These are phyloP conservation scores for Colletotrichum abscissum DNA, from an alignment of 2,329 filamentous ascomycete species.

Conservation along the genomic window DNA sequence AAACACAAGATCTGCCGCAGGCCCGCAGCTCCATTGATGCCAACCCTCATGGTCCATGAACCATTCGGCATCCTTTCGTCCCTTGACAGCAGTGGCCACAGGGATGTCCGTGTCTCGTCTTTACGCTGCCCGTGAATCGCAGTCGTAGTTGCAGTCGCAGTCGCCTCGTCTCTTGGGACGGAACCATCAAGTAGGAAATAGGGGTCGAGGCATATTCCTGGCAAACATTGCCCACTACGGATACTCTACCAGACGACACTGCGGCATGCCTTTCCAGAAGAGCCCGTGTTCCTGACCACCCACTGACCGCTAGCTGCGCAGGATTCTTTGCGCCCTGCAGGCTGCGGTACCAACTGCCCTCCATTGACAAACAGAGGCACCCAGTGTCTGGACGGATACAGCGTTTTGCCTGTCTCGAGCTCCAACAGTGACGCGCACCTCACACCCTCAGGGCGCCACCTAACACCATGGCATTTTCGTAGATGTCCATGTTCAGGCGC, in stretches of 20 bases:
- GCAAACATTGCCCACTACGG: neutral
- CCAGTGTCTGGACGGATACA: neutral
- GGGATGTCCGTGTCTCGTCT: conserved; percentile 11
- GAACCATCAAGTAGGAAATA: neutral
- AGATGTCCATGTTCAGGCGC: conserved; percentile 27
- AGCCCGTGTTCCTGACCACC: neutral
- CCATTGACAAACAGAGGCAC: neutral
- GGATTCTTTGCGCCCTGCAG: neutral
- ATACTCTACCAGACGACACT: neutral
- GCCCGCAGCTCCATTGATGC: conserved; percentile 14
- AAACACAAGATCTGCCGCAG: conserved; percentile 33
- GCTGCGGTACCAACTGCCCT: conserved; percentile 7
- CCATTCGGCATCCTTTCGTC: conserved; percentile 4
- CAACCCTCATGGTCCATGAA: neutral
- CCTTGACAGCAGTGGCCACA: neutral
- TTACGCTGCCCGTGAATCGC: conserved; percentile 2
- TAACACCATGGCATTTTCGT: conserved; percentile 30
- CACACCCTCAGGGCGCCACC: conserved; percentile 6
- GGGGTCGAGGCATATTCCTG: conserved; percentile 15
- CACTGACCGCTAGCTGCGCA: neutral
- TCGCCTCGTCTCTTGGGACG: conserved; percentile 23
- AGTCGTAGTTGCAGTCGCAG: conserved; percentile 1
- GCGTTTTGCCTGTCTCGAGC: neutral
- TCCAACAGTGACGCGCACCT: neutral
- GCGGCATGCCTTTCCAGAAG: neutral